Conservation (phyloP, 345 rosid species). For the Pugionium cornutum region DNA sequence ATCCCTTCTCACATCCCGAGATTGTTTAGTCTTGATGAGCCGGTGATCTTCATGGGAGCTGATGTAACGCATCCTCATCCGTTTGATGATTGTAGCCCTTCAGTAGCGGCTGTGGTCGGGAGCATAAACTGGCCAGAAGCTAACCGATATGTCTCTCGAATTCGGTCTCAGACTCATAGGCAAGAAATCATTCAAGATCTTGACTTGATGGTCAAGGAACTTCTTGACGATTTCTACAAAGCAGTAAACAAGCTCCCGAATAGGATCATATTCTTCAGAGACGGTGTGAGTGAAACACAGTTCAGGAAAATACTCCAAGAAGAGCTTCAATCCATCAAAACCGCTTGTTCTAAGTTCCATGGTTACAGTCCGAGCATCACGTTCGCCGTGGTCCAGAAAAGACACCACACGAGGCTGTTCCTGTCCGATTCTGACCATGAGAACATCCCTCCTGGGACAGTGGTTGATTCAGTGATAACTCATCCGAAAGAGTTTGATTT, state of each 20-base stretch:
- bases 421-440: slow-evolving; percentile 59
- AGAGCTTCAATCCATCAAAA: slow-evolving; percentile 69
- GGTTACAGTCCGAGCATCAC: slow-evolving; percentile 73
- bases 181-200: slow-evolving; percentile 92
- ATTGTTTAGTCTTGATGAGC: slow-evolving; percentile 60
- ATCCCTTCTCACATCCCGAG: slow-evolving; percentile 84
- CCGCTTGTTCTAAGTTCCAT: slow-evolving; percentile 62
- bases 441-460: slow-evolving; percentile 88
- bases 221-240: slow-evolving; percentile 71
- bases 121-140: slow-evolving; percentile 99
- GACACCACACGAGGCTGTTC: slow-evolving; percentile 91
- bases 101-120: slow-evolving; percentile 98
- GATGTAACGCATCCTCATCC: slow-evolving; percentile 99
- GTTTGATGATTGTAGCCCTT: slow-evolving; percentile 88
- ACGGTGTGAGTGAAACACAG: slow-evolving; percentile 94
- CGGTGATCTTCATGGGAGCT: slow-evolving; percentile 98
- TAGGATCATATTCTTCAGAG: slow-evolving; percentile 90
- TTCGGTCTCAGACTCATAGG: slow-evolving; percentile 96
- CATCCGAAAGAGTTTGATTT: slow-evolving; percentile 93
- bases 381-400: slow-evolving; percentile 83
- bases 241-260: slow-evolving; percentile 67
- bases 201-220: slow-evolving; percentile 76
- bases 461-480: slow-evolving; percentile 84
- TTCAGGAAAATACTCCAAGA: slow-evolving; percentile 74
- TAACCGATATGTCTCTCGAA: slow-evolving; percentile 80